A percentile compares a stretch with the other conserved stretches of the same genome.
Conservation (phyloP, 176 grass and related monocot genomes). For the Carex kokanica region DNA sequence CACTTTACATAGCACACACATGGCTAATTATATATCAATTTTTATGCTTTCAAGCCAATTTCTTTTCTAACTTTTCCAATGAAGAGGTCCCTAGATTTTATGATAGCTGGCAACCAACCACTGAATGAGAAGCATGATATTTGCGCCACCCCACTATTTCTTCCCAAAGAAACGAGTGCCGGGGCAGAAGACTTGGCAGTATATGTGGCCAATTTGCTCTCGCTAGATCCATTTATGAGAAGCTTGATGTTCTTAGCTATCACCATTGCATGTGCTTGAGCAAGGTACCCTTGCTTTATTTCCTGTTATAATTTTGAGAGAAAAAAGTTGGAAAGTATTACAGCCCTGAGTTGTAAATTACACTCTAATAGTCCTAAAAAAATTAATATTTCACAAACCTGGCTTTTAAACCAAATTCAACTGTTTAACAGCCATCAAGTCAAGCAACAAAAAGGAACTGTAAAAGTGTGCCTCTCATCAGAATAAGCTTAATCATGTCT, state of each 20-base stretch:
- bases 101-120: constrained; percentile 24
- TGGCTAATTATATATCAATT: not conserved
- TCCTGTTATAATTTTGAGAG: no score
- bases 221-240: constrained; percentile 31
- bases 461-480: no score
- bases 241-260: constrained; percentile 49
- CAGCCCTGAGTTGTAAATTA: no score
- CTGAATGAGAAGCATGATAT: constrained; percentile 24
- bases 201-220: constrained; percentile 39
- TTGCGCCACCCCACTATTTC: constrained; percentile 36
- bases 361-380: no score
- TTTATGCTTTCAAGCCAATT: constrained; percentile 22
- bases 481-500: no score
- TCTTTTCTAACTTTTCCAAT: constrained; percentile 38
- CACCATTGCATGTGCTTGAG: constrained; percentile 35
- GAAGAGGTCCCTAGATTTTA: constrained; percentile 45
- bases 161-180: constrained; percentile 38
- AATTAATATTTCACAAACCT: no score
- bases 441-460: no score
- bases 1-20: not conserved
- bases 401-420: no score
- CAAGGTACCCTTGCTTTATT: constrained; percentile 44
- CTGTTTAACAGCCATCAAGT: no score
- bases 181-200: constrained; percentile 25
- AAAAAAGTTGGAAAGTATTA: no score